Evolutionary conservation across 1,284 basidiomycete genomes (phyloP).

Genomic region (Moesziomyces parantarcticus): DNA sequence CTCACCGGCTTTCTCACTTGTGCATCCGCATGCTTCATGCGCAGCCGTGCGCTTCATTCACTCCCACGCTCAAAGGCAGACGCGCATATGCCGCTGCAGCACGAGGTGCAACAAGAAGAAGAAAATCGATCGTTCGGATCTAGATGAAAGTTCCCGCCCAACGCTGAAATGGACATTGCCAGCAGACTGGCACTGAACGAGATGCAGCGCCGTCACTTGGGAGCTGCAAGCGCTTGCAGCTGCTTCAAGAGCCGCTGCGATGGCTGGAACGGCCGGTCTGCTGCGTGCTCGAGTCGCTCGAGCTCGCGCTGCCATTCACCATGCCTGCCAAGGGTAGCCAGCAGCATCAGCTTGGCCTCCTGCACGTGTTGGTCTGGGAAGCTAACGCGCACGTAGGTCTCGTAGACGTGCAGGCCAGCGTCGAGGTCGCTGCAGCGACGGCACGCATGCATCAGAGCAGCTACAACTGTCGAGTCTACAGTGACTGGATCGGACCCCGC

Average conservation of each 20-base stretch:
- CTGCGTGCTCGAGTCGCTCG: conserved; percentile 5
- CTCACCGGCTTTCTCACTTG: too few relatives aligned
- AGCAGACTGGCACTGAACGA: too few relatives aligned
- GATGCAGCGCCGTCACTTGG: neutral
- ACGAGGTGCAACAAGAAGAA: too few relatives aligned
- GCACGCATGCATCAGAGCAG: conserved; percentile 25
- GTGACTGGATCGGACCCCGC: neutral
- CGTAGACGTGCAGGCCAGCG: conserved; percentile 16
- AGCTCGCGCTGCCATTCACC: conserved; percentile 13
- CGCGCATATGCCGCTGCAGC: too few relatives aligned
- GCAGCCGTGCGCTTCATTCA: too few relatives aligned
- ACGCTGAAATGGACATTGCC: neutral
- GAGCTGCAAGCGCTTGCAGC: conserved; percentile 8
- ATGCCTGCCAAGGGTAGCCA: conserved; percentile 21
- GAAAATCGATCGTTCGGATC: neutral
- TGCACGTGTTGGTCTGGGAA: conserved; percentile 12
- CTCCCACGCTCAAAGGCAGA: too few relatives aligned
- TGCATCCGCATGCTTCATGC: too few relatives aligned
- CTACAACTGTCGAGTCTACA: conserved; percentile 15
- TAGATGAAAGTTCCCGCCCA: neutral
- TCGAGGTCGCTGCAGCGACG: conserved; percentile 20
- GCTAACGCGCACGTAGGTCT: conserved; percentile 11
- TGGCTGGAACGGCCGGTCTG: conserved; percentile 4
- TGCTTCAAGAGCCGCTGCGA: conserved; percentile 13
- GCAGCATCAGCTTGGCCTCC: conserved; percentile 15